A percentile compares a stretch with the other conserved stretches of the same genome.
Evolutionary conservation across 345 rosid genomes (phyloP).

Genomic region (Eucalyptus microcorys): DNA sequence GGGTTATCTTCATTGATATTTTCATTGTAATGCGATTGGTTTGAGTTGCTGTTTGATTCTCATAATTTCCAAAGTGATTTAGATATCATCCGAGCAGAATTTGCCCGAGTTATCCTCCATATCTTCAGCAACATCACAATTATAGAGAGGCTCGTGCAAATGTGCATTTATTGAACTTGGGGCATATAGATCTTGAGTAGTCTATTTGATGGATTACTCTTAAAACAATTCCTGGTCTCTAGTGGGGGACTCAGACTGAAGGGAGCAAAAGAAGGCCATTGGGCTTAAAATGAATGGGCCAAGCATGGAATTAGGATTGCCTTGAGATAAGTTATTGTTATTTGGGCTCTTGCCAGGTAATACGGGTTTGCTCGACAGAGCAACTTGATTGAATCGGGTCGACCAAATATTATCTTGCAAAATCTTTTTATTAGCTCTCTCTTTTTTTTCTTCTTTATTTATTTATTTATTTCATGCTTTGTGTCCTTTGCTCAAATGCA

Average conservation of each 20-base stretch:
- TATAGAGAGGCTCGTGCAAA: neutral
- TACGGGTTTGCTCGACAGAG: neutral
- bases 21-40: accelerated
- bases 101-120: neutral
- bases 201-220: neutral
- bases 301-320: neutral
- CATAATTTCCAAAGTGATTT: accelerated
- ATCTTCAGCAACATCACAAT: neutral
- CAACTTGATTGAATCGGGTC: neutral
- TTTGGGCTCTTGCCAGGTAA: neutral
- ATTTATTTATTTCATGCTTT: accelerated
- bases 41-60: neutral
- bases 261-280: neutral
- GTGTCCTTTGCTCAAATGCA: neutral
- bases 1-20: neutral
- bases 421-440: neutral
- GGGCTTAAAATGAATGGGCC: neutral
- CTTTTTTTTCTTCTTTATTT: accelerated
- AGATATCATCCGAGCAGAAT: neutral
- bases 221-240: neutral
- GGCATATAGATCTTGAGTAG: neutral
- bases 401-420: neutral
- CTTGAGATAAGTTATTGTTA: neutral
- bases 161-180: neutral
- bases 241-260: neutral